Evolutionary conservation across 306 rosid genomes (phyloP).

Genomic region (Cucumis hystrix): DNA sequence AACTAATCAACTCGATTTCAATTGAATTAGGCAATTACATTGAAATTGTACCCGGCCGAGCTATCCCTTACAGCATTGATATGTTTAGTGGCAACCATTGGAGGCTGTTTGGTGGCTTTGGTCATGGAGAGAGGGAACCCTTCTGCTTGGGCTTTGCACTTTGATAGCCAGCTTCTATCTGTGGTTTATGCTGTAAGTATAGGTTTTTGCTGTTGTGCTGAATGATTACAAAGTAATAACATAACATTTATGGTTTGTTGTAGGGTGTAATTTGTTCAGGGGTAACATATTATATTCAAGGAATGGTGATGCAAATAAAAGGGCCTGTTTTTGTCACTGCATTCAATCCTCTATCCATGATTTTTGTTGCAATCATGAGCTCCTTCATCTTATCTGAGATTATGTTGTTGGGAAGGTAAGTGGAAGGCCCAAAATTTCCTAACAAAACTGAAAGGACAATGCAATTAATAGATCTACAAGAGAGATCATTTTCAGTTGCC

Average conservation of each 20-base stretch:
- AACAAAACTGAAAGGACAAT: background rate
- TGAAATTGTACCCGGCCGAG: conserved; percentile 33
- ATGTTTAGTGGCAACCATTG: conserved; percentile 25
- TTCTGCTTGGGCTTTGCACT: conserved; percentile 32
- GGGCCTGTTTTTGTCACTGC: conserved; percentile 47
- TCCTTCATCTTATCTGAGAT: conserved; percentile 30
- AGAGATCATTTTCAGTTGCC: background rate
- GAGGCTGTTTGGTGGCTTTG: conserved; percentile 20
- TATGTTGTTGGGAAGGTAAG: conserved; percentile 36
- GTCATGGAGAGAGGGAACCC: conserved; percentile 31
- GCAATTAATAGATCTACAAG: background rate
- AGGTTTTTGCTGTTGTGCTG: too few species aligned
- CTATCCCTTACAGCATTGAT: conserved; percentile 38
- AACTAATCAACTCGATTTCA: background rate
- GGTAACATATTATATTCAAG: conserved; percentile 26
- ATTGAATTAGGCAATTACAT: conserved; percentile 28
- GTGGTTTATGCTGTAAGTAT: conserved; percentile 10
- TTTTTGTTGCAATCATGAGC: conserved; percentile 37
- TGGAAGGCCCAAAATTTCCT: background rate
- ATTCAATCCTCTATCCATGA: conserved; percentile 29
- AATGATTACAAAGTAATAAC: too few species aligned
- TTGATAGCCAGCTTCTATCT: conserved; percentile 22
- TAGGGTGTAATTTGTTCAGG: conserved; percentile 46
- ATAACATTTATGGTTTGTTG: background rate
- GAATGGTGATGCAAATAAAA: conserved; percentile 28